Percentiles rank a stretch among this genome's conserved stretches.
Evolutionary conservation across 176 grass and related monocot species (phyloP).

Genomic region (Triticum urartu): DNA sequence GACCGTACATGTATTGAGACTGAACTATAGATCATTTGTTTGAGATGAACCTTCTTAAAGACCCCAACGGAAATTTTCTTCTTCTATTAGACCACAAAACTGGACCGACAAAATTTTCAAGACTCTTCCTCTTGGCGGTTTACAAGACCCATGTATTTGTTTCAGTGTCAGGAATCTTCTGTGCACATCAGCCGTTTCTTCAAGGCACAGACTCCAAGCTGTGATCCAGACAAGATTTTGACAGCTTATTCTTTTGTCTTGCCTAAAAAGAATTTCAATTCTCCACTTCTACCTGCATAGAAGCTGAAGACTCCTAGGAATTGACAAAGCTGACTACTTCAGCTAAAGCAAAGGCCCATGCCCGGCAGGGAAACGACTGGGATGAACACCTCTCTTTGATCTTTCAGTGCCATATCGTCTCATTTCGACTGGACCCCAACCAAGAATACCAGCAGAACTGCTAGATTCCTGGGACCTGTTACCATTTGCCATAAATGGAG

Average conservation of each 20-base stretch:
- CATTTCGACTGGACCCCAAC: slow-evolving; percentile 76
- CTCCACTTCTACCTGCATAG: slow-evolving; percentile 26
- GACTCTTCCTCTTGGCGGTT: slow-evolving; percentile 41
- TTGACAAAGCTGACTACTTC: slow-evolving; percentile 29
- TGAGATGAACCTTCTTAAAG: slow-evolving; percentile 41
- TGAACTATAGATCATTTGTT: slow-evolving; percentile 50
- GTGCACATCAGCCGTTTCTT: slow-evolving; percentile 39
- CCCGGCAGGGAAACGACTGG: slow-evolving; percentile 53
- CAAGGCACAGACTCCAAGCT: slow-evolving; percentile 26
- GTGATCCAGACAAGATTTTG: slow-evolving; percentile 13
- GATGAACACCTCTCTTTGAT: slow-evolving; percentile 58
- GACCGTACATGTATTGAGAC: slow-evolving; percentile 60
- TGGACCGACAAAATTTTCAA: slow-evolving; percentile 63
- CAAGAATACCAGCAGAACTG: slow-evolving; percentile 90
- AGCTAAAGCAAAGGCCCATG: slow-evolving; percentile 62
- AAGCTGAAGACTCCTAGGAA: slow-evolving; percentile 28
- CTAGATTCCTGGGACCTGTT: slow-evolving; percentile 57
- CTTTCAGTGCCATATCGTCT: slow-evolving; percentile 82
- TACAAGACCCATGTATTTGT: slow-evolving; percentile 33
- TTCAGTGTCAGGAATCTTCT: slow-evolving; percentile 35
- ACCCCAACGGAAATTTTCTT: slow-evolving; percentile 41
- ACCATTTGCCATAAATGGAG: slow-evolving; percentile 59
- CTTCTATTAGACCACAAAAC: slow-evolving; percentile 68
- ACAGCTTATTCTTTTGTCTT: slow-evolving; percentile 29
- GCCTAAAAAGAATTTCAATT: slow-evolving; percentile 39